A percentile compares a stretch with the other conserved stretches of the same genome.
phyloP scores from a whole-genome alignment of 805 yeast genomes.

The Monosporozyma unispora region DNA sequence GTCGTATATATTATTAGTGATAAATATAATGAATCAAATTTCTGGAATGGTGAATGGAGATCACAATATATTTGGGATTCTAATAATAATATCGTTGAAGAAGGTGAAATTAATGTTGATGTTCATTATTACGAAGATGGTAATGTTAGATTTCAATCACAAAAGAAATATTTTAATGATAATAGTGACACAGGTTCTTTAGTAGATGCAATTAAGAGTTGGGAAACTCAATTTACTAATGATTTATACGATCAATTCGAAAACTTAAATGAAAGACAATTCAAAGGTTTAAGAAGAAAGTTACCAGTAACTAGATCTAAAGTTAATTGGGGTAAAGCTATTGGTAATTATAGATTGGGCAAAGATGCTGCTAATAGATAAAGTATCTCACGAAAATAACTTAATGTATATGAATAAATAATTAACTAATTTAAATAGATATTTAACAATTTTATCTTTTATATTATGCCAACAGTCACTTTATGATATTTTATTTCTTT shows the following conservation, averaged over 20 bases:
- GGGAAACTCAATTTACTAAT: constrained; percentile 53
- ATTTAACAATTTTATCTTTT: too few relatives aligned
- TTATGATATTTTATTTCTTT: neutral
- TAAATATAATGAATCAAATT: constrained; percentile 64
- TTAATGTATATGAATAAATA: neutral
- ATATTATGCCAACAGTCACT: too few relatives aligned
- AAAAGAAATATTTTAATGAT: constrained; percentile 23
- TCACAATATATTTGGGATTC: constrained; percentile 47
- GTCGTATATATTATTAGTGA: constrained; percentile 59
- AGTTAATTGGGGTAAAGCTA: constrained; percentile 91
- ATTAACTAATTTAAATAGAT: too few relatives aligned
- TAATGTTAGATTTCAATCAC: constrained; percentile 67
- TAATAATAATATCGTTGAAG: constrained; percentile 25
- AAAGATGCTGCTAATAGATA: constrained; percentile 50
- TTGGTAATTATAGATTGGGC: constrained; percentile 82
- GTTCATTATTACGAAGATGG: constrained; percentile 96
- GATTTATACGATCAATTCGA: constrained; percentile 54
- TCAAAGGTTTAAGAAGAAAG: constrained; percentile 81
- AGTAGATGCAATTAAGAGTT: constrained; percentile 32
- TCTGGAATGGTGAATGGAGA: constrained; percentile 84
- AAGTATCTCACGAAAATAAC: neutral
- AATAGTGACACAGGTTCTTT: constrained; percentile 31
- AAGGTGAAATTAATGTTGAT: constrained; percentile 55
- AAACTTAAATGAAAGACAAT: constrained; percentile 66
- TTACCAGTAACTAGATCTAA: constrained; percentile 86